phyloP scores from a whole-genome alignment of 345 rosid genomes.

The Barbarea vulgaris region DNA sequence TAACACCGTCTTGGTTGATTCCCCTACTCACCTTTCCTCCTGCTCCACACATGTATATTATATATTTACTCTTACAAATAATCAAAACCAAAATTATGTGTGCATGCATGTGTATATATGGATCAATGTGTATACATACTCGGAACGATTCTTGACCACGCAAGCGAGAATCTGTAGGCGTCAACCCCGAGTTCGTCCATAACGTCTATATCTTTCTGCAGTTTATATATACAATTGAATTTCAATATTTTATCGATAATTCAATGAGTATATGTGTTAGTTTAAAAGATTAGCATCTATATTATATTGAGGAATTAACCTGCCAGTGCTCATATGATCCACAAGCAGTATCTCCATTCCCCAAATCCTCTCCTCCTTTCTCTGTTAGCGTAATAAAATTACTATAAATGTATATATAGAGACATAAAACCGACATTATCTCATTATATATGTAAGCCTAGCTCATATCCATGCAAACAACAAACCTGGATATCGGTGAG shows the following conservation, averaged over 20 bases:
- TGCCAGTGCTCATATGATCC: conserved; percentile 27
- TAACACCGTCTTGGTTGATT: conserved; percentile 45
- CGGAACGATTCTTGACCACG: conserved; percentile 41
- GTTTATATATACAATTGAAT: no score
- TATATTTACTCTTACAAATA: neutral
- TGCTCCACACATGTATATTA: conserved; percentile 1
- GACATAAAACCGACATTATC: neutral
- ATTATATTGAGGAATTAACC: no score
- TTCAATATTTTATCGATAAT: no score
- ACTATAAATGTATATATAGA: no score
- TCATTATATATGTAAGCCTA: neutral
- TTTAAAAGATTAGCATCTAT: no score
- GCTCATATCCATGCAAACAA: neutral
- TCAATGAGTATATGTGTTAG: no score
- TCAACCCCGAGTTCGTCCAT: neutral
- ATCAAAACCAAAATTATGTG: neutral
- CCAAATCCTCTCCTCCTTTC: conserved; percentile 44
- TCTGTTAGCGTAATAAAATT: conserved; percentile 36
- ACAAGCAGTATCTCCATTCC: conserved; percentile 44
- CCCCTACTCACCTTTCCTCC: conserved; percentile 48
- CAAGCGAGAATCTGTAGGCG: conserved; percentile 38
- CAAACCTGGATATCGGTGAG: conserved; percentile 50
- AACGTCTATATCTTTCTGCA: conserved; percentile 30
- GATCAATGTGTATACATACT: conserved; percentile 9
- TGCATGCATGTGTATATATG: neutral